Evolutionary conservation across 352 stramenopile genomes (phyloP).

Genomic region (Globisporangium abappressorium): DNA sequence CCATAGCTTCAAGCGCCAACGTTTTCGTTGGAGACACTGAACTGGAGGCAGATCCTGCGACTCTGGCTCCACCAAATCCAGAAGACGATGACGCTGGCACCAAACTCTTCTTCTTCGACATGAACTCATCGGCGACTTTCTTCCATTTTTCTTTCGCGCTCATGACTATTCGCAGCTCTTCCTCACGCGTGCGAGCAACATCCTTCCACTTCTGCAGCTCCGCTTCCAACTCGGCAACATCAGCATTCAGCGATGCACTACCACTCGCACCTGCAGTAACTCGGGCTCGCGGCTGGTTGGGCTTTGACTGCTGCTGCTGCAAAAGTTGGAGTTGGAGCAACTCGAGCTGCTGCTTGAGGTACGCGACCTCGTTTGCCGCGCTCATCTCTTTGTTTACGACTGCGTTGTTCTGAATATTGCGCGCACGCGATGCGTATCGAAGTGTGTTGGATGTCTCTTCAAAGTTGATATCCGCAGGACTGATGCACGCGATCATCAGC

Average conservation of each 20-base stretch:
- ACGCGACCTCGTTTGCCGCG: conserved; percentile 67
- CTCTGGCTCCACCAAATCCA: conserved; percentile 4
- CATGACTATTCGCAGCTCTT: conserved; percentile 47
- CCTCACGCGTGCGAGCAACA: conserved; percentile 28
- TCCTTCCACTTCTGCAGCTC: conserved; percentile 29
- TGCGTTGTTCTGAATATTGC: conserved; percentile 98
- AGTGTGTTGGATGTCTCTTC: conserved; percentile 97
- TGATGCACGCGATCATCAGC: conserved; percentile 87
- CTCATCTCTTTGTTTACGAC: conserved; percentile 96
- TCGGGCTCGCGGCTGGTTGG: background rate
- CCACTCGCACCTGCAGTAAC: background rate
- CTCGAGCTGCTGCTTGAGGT: conserved; percentile 68
- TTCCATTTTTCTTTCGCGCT: conserved; percentile 70
- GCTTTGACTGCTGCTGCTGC: conserved; percentile 39
- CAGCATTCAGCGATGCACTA: background rate
- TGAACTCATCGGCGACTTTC: conserved; percentile 44
- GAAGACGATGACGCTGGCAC: background rate
- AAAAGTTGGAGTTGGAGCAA: conserved; percentile 60
- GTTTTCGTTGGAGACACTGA: conserved; percentile 17
- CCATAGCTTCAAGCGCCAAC: conserved; percentile 31
- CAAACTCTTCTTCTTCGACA: conserved; percentile 22
- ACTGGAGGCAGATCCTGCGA: background rate
- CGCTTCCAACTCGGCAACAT: background rate
- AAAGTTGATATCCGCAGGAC: conserved; percentile 76
- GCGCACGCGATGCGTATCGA: conserved; percentile 92